Evolutionary conservation across 2,329 filamentous ascomycete genomes (phyloP), one percentile per base, ranked within the genome.

Genomic region (Alternaria triticimaculans): DNA sequence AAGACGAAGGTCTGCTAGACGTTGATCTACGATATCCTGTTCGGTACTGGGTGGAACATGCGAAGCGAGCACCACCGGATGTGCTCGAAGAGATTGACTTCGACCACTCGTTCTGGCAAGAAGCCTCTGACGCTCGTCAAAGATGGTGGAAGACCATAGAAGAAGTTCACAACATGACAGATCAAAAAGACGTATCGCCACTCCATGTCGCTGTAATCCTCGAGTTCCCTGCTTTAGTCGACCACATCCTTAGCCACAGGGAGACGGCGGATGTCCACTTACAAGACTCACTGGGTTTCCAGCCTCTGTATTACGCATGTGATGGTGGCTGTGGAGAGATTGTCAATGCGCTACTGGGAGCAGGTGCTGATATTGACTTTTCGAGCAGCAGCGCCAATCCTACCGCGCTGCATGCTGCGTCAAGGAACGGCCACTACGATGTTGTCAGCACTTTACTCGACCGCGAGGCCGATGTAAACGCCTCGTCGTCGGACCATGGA

Each of bases 1-100:
- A 65, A 18, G 62, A 67, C 2, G 48, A 41, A 51, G 25, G 33
- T 21, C n/a, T 51, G 12, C 23, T 55, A 44, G 50, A 62, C 28
- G 62, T 60, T 15, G 61, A 60, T 28, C 43, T 72, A 18, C 53
- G 58, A 44, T 73, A 73, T 50, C 70, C 71, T 21, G 58, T 70
- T 6, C 61, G 70, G n/a, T 70, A 72, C 51, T 74, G 69, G 70
- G 60, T 72, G 11, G 63, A 72, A 49, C 72, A 73, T 45, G 71
- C 71, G 5, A 73, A 71, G 41, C 55, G 58, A 14, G 68, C 71
- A 12, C 63, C 64, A 4, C 48, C 45, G 6, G 72, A 74, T 62
- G 66, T 74, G 11, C 63, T 74, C 6, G 61, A 68, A 37, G 72
- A 74, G 25, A 66, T 74, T 44, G 46, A 64, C n/a, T 62, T 63